phyloP scores from a whole-genome alignment of 208 protist genomes.

The Leishmania gerbilli region DNA sequence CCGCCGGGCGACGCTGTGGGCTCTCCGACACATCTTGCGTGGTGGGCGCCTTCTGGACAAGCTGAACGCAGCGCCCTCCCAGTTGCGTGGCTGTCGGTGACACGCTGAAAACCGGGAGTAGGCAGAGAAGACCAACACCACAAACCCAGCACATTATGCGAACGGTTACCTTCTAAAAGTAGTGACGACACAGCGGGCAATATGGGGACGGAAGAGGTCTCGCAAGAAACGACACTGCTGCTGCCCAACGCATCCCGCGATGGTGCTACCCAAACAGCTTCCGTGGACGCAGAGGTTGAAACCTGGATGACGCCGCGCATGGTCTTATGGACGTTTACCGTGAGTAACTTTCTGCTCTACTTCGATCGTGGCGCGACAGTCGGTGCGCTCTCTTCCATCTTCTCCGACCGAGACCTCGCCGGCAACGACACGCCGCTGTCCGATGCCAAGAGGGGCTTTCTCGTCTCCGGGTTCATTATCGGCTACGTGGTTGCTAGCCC shows the following conservation, averaged over 20 bases:
- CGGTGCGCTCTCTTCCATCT: conserved; percentile 48
- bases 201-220: too few relatives aligned
- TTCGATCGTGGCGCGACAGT: conserved; percentile 78
- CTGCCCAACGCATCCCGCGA: background rate
- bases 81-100: background rate
- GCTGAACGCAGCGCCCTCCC: background rate
- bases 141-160: background rate
- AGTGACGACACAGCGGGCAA: background rate
- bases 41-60: background rate
- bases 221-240: background rate
- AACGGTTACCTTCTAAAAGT: background rate
- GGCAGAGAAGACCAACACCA: background rate
- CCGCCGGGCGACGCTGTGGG: background rate
- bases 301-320: conserved; percentile 12
- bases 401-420: conserved; percentile 37
- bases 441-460: conserved; percentile 55
- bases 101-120: background rate
- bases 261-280: background rate
- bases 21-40: background rate
- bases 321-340: conserved; percentile 59
- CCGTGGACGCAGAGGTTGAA: background rate
- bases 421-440: conserved; percentile 20
- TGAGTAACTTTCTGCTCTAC: conserved; percentile 83
- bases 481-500: conserved; percentile 76
- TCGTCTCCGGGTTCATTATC: conserved; percentile 82